phyloP scores from a whole-genome alignment of 176 grass and related monocot genomes.

The Coix lacrymajobi region DNA sequence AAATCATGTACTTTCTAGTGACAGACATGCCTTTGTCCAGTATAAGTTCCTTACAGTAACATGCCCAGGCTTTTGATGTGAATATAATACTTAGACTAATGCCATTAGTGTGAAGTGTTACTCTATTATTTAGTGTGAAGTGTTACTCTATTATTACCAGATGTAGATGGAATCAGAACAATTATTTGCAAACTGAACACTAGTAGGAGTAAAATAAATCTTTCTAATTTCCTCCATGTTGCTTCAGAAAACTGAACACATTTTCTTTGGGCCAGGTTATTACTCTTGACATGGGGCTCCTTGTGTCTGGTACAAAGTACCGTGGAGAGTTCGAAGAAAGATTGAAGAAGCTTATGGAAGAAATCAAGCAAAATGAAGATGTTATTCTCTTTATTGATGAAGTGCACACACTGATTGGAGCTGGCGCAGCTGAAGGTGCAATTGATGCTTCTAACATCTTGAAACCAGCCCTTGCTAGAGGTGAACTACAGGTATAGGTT shows the following conservation, averaged over 20 bases:
- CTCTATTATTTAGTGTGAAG: neutral
- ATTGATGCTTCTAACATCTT: constrained; percentile 69
- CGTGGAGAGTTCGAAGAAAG: constrained; percentile 37
- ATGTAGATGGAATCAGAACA: neutral
- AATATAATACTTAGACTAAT: neutral
- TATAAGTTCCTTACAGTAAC: neutral
- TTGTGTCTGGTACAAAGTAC: too few species aligned
- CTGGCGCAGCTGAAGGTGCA: constrained; percentile 56
- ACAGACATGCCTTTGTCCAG: neutral
- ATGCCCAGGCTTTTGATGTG: neutral
- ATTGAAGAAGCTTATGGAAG: constrained; percentile 95
- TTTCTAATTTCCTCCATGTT: too few species aligned
- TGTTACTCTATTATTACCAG: neutral
- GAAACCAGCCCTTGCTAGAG: constrained; percentile 96
- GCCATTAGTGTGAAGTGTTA: neutral
- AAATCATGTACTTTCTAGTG: neutral
- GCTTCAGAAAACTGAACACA: neutral
- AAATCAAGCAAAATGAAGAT: constrained; percentile 95
- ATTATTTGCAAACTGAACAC: neutral
- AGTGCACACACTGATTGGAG: constrained; percentile 95
- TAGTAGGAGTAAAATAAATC: too few species aligned
- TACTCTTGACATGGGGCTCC: too few species aligned
- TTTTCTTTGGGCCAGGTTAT: neutral
- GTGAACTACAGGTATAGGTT: constrained; percentile 83
- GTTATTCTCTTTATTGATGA: constrained; percentile 99